Conservation (phyloP, 345 rosid genomes). For the Angophora floribunda region DNA sequence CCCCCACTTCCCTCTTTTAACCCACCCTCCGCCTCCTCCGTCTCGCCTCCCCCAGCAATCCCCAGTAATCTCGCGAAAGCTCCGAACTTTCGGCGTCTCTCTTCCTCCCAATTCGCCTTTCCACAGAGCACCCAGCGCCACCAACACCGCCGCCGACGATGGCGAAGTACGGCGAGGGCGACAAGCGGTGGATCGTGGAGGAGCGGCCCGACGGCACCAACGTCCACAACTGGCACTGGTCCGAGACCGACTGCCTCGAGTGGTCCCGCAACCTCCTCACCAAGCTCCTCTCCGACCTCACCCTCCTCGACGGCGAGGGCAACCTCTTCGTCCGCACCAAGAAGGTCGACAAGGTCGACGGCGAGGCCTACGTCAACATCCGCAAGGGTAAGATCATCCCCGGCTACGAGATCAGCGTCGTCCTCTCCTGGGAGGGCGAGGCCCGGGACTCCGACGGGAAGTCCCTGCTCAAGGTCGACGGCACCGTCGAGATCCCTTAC, state of each 20-base stretch:
- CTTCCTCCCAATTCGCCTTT: neutral
- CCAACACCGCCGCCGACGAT: conserved; percentile 3
- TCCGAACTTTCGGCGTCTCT: neutral
- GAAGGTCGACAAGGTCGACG: conserved; percentile 71
- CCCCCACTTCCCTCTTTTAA: neutral
- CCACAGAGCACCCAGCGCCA: neutral
- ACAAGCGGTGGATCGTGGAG: conserved; percentile 97
- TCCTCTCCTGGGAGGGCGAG: conserved; percentile 82
- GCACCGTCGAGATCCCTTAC: conserved; percentile 79
- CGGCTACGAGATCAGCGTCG: conserved; percentile 71
- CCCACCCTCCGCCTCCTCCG: neutral
- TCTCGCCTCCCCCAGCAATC: neutral
- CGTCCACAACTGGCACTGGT: conserved; percentile 99
- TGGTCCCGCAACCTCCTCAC: conserved; percentile 68
- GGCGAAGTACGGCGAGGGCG: conserved; percentile 97
- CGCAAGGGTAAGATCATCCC: conserved; percentile 95
- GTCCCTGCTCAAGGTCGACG: conserved; percentile 49
- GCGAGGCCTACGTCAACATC: conserved; percentile 92
- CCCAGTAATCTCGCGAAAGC: neutral
- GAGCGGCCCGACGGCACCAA: conserved; percentile 95
- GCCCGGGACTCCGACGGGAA: conserved; percentile 69
- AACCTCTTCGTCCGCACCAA: conserved; percentile 41
- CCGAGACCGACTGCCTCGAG: conserved; percentile 85
- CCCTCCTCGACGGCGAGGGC: conserved; percentile 62
- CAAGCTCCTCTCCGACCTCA: conserved; percentile 35